phyloP scores from a whole-genome alignment of 208 protist genomes.

The Leishmania turanica region DNA sequence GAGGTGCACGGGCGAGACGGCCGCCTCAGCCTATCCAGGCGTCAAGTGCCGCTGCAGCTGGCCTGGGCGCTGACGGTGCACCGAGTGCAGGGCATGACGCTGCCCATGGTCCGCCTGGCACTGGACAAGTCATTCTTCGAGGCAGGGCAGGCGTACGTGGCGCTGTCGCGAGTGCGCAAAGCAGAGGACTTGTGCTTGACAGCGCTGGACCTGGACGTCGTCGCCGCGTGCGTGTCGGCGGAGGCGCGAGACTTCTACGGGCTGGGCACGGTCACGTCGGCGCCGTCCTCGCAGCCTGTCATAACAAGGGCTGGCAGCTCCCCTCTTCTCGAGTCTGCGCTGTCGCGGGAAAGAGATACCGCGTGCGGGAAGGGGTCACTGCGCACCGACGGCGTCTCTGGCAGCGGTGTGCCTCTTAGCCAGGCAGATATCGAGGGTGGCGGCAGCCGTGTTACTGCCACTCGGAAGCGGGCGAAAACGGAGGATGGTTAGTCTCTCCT shows the following conservation, averaged over 20 bases:
- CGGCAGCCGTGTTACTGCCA: not conserved
- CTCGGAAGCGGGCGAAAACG: not conserved
- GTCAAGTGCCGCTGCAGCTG: slow-evolving; percentile 91
- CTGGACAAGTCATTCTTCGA: slow-evolving; percentile 69
- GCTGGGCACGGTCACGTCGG: not conserved
- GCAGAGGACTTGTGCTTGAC: slow-evolving; percentile 44
- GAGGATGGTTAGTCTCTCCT: slow-evolving; percentile 9
- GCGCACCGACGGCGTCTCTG: not conserved
- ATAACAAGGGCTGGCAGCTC: not conserved
- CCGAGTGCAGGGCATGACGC: slow-evolving; percentile 94
- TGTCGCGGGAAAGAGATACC: not conserved
- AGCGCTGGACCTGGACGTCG: slow-evolving; percentile 26
- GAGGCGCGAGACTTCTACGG: slow-evolving; percentile 35
- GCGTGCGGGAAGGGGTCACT: not conserved
- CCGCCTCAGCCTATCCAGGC: slow-evolving; percentile 40
- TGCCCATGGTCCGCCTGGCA: slow-evolving; percentile 54
- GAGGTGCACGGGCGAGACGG: slow-evolving; percentile 36
- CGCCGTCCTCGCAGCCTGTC: not conserved
- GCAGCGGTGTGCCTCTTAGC: not conserved
- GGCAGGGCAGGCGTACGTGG: slow-evolving; percentile 79
- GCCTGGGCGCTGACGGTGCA: slow-evolving; percentile 96
- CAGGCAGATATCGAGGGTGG: not conserved
- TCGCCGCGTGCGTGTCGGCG: slow-evolving; percentile 8
- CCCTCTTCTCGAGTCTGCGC: not conserved
- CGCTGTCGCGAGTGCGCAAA: slow-evolving; percentile 59